These are phyloP conservation scores for Colletotrichum theobromicola DNA, from an alignment of 2,329 filamentous ascomycete genomes.

Conservation along the genomic window DNA sequence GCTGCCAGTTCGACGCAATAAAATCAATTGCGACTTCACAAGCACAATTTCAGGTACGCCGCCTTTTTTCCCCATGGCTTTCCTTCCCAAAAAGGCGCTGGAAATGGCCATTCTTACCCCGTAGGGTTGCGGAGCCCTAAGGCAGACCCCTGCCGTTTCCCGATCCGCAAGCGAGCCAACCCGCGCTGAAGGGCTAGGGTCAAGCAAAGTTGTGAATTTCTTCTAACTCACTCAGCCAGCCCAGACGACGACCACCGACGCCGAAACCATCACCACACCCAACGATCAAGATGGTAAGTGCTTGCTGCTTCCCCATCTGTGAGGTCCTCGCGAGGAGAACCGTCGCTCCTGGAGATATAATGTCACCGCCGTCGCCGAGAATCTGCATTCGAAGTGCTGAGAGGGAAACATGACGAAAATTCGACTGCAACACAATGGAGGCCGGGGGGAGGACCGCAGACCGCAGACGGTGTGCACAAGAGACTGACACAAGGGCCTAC, in stretches of 20 bases:
- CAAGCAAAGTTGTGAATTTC: constrained; percentile 54
- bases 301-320: constrained; percentile 25
- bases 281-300: constrained; percentile 64
- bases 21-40: background rate
- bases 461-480: background rate
- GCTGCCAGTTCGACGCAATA: background rate
- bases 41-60: background rate
- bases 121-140: constrained; percentile 49
- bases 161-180: constrained; percentile 52
- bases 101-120: background rate
- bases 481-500: constrained; percentile 22
- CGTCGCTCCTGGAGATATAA: background rate
- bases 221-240: constrained; percentile 34
- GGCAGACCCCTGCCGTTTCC: constrained; percentile 27
- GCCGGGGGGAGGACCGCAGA: background rate
- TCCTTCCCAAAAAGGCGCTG: background rate
- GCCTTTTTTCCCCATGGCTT: background rate
- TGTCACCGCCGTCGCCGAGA: background rate
- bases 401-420: background rate
- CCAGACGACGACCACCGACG: constrained; percentile 42
- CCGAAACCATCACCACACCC: constrained; percentile 59
- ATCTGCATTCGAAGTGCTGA: background rate
- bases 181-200: constrained; percentile 32
- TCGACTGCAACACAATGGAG: background rate
- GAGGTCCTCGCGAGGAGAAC: background rate